Base-by-base conservation (phyloP, 106 monocot genomes). In the Apostasia shenzhenica region DNA sequence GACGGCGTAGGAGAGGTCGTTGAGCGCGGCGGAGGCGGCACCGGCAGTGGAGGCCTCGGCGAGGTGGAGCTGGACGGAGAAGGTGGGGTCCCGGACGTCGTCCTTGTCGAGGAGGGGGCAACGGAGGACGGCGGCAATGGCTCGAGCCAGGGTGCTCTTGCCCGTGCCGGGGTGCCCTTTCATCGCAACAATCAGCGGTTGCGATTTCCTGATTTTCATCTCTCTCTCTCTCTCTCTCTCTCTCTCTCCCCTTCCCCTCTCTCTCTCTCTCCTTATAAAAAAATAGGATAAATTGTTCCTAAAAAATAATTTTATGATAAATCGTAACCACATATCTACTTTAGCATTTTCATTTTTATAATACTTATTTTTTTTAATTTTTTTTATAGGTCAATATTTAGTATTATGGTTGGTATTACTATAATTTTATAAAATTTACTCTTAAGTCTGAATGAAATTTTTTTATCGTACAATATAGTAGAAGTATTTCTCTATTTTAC, bases 101-200 rank as follows among this genome's bases (percentile, higher is more conserved):
- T 99, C 97, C 62, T 99, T 99, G 81, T 99, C 97, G 68, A 99
- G 85, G 71, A 99, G 85, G 26, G 97, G 92, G 81, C 72, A 64
- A 50, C 68, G 71, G 76, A 99, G 81, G 45, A 76, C 49, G 45
- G 85, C 43, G 40, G 92, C 64, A 76, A 90, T 38, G 70, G 84
- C 76, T 7, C 81, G 74, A 7, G 92, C 89, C 14, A 92, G 77
- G 6, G 97, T 99, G 73, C 74, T 77, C 72, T 99, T 99, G 75
- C 97, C 97, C 13, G 85, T 90, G 39, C 92, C 97, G 0, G 92
- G 97, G 59, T 99, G 97, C 41, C 97, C 97, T 58, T 99, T 99
- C 97, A 99, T 92, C 14, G 92, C 97, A 54, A 99, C 76, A 48
- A 87, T 75, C 58, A 85, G 7, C 46, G 86, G 82, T 49, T 41